These are phyloP conservation scores for Brasenia schreberi DNA, from an alignment of 164 flowering plant genomes.

Conservation along the genomic window DNA sequence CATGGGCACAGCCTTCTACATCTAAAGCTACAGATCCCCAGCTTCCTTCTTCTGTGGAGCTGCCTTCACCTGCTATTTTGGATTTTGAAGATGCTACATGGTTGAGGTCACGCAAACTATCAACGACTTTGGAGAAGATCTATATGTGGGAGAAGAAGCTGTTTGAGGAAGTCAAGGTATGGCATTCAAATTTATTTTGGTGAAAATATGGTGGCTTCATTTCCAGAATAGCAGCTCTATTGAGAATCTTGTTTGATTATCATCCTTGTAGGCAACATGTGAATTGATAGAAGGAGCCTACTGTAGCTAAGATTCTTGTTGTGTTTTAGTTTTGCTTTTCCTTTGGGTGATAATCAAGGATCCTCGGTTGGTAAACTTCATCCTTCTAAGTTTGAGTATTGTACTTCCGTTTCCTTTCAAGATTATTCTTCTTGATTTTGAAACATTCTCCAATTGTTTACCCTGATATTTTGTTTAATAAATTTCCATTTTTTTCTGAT, in stretches of 20 bases:
- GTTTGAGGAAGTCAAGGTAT: slow-evolving; percentile 89
- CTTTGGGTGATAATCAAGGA: neutral
- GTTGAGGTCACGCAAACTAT: slow-evolving; percentile 39
- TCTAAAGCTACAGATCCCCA: slow-evolving; percentile 23
- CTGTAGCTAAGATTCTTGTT: neutral
- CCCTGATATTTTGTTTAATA: too few relatives aligned
- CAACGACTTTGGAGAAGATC: slow-evolving; percentile 70
- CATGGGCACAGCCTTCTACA: slow-evolving; percentile 54
- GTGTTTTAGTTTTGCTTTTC: neutral
- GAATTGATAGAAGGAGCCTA: neutral
- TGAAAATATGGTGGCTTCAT: too few relatives aligned
- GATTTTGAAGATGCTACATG: slow-evolving; percentile 37
- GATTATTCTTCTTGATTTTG: too few relatives aligned
- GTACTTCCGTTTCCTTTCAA: too few relatives aligned
- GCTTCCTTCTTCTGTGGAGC: slow-evolving; percentile 25
- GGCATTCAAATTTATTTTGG: neutral
- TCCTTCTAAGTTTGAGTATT: too few relatives aligned
- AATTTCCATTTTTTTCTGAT: too few relatives aligned
- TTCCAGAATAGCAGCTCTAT: too few relatives aligned
- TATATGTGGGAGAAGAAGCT: slow-evolving; percentile 96
- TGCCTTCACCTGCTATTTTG: slow-evolving; percentile 17
- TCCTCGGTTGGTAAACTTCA: neutral
- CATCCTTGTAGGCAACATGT: neutral
- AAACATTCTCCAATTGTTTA: too few relatives aligned
- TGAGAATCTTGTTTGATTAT: too few relatives aligned